phyloP scores from a whole-genome alignment of 148 eudicot species.

The Amaranthus hypochondriacus region DNA sequence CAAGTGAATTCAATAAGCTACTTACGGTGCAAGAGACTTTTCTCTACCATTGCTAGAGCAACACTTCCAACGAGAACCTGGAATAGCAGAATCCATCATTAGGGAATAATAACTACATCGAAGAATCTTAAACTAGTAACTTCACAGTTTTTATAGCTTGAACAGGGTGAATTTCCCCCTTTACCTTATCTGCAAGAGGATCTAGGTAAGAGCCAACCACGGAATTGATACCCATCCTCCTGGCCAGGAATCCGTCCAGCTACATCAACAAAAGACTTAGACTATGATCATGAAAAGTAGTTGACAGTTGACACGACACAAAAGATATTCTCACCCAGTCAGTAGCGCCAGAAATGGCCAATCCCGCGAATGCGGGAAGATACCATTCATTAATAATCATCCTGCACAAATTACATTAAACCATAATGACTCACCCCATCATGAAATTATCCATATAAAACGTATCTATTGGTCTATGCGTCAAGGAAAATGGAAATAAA shows the following conservation, averaged over 20 bases:
- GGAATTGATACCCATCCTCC: slow-evolving; percentile 92
- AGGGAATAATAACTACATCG: background rate
- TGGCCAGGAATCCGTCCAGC: slow-evolving; percentile 93
- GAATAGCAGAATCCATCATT: slow-evolving; percentile 10
- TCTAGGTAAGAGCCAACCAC: slow-evolving; percentile 97
- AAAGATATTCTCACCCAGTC: slow-evolving; percentile 69
- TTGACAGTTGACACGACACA: slow-evolving; percentile 2
- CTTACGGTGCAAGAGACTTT: slow-evolving; percentile 88
- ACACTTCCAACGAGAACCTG: slow-evolving; percentile 96
- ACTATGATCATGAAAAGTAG: background rate
- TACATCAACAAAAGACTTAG: slow-evolving; percentile 33
- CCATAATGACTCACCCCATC: background rate
- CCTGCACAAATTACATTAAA: slow-evolving; percentile 48
- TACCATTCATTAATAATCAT: slow-evolving; percentile 95
- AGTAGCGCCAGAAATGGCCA: slow-evolving; percentile 83
- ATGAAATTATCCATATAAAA: background rate
- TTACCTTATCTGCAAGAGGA: slow-evolving; percentile 99
- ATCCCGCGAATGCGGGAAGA: slow-evolving; percentile 79
- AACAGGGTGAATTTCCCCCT: background rate
- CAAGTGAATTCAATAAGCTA: slow-evolving; percentile 12
- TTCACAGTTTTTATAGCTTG: background rate
- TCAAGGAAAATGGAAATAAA: background rate
- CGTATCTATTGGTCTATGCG: background rate
- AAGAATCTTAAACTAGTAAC: background rate
- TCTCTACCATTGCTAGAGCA: slow-evolving; percentile 92